A percentile compares a stretch with the other conserved stretches of the same genome.
phyloP scores from a whole-genome alignment of 768 basidiomycete genomes.

The Lentinus brumalis region DNA sequence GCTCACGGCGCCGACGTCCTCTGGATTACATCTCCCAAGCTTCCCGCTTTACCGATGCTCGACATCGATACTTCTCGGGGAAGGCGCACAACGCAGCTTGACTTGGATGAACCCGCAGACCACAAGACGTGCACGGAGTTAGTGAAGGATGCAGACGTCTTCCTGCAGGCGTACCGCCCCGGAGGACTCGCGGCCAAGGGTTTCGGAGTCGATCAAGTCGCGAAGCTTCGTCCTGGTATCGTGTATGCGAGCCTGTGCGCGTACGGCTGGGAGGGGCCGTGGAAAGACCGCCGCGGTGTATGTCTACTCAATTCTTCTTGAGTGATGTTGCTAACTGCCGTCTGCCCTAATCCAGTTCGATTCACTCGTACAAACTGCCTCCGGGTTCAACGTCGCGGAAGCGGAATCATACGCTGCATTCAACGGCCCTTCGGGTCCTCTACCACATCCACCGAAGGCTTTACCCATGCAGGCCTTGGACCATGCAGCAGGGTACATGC shows the following conservation, averaged over 20 bases:
- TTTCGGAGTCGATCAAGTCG: conserved; percentile 46
- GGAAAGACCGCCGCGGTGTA: conserved; percentile 55
- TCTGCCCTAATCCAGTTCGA: conserved; percentile 47
- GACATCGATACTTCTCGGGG: conserved; percentile 64
- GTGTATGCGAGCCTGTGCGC: conserved; percentile 56
- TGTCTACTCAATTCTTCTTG: conserved; percentile 4
- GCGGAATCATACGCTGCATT: conserved; percentile 46
- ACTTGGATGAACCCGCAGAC: conserved; percentile 42
- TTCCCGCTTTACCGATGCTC: conserved; percentile 52
- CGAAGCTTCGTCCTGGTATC: conserved; percentile 44
- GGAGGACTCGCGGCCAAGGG: conserved; percentile 49
- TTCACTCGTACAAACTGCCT: conserved; percentile 63
- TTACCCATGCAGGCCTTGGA: conserved; percentile 63
- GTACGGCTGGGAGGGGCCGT: conserved; percentile 61
- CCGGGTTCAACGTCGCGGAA: conserved; percentile 62
- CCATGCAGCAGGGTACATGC: conserved; percentile 59
- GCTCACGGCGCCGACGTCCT: conserved; percentile 63
- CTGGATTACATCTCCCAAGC: conserved; percentile 52
- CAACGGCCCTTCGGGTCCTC: conserved; percentile 13
- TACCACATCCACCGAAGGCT: conserved; percentile 31
- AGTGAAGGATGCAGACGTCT: conserved; percentile 50
- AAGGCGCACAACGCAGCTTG: conserved; percentile 63
- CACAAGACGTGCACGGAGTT: conserved; percentile 38
- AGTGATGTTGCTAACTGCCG: no score
- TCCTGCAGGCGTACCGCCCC: conserved; percentile 63